These are phyloP conservation scores for Candida piceae DNA, from an alignment of 805 yeast species.

Conservation along the genomic window DNA sequence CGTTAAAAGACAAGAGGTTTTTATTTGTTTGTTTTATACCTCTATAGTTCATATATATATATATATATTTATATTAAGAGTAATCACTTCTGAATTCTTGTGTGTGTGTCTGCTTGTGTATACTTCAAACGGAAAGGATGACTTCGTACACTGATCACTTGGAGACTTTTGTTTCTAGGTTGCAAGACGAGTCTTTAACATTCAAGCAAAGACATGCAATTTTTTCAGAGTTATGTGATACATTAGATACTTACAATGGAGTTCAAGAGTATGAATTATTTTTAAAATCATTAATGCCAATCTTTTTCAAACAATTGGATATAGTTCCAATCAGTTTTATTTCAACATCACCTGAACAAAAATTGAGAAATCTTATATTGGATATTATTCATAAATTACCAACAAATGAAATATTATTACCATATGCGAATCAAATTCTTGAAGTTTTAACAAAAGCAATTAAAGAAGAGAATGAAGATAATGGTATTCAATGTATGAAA, in stretches of 20 bases:
- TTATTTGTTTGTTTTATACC: too few species aligned
- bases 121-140: conserved; percentile 2
- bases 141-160: conserved; percentile 36
- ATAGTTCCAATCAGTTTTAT: conserved; percentile 69
- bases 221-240: conserved; percentile 78
- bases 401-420: conserved; percentile 75
- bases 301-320: conserved; percentile 57
- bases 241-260: conserved; percentile 77
- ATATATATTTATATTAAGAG: too few species aligned
- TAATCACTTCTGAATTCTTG: too few species aligned
- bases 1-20: too few species aligned
- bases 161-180: conserved; percentile 61
- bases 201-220: conserved; percentile 58
- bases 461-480: conserved; percentile 85
- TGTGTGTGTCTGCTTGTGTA: too few species aligned
- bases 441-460: conserved; percentile 55
- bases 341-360: conserved; percentile 65
- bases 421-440: conserved; percentile 57
- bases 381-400: conserved; percentile 80
- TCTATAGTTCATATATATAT: neutral
- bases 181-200: conserved; percentile 51
- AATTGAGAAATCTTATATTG: conserved; percentile 67
- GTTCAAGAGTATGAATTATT: conserved; percentile 79
- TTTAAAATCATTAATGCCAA: conserved; percentile 63
- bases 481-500: conserved; percentile 88